Conservation (phyloP, 2,329 filamentous ascomycete genomes). For the Nigrospora oryzae region DNA sequence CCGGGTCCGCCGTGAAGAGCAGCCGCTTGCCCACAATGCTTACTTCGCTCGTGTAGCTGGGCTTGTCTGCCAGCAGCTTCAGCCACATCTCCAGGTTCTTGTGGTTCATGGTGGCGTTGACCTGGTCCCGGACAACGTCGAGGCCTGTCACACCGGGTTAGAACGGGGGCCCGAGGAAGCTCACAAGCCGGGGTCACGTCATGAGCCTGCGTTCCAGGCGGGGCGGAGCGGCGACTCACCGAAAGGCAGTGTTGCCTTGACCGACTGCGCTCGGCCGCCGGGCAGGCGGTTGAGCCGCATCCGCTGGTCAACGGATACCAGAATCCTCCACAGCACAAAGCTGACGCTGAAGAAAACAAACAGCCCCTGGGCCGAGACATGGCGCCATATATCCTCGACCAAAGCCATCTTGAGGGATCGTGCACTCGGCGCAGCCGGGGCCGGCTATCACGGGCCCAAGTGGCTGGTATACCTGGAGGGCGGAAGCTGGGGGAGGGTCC, state of each 20-base stretch:
- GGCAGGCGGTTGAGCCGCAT: slow-evolving; percentile 33
- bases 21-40: slow-evolving; percentile 47
- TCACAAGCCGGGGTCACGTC: background rate
- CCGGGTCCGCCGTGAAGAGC: slow-evolving; percentile 71
- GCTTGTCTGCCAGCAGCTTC: slow-evolving; percentile 32
- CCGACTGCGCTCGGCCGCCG: slow-evolving; percentile 29
- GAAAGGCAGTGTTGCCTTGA: slow-evolving; percentile 32
- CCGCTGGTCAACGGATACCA: slow-evolving; percentile 29
- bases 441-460: too few relatives aligned
- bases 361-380: slow-evolving; percentile 31
- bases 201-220: background rate
- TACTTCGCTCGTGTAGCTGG: slow-evolving; percentile 52
- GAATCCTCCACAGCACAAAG: slow-evolving; percentile 27
- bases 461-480: too few relatives aligned
- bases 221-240: slow-evolving; percentile 26
- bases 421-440: too few relatives aligned
- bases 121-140: slow-evolving; percentile 52
- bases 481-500: too few relatives aligned
- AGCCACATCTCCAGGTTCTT: slow-evolving; percentile 56
- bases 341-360: slow-evolving; percentile 26
- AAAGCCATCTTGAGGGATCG: slow-evolving; percentile 31
- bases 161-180: background rate
- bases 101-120: slow-evolving; percentile 43
- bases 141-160: slow-evolving; percentile 37
- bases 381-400: slow-evolving; percentile 36